Conservation (phyloP, 768 basidiomycete genomes). For the Rhodocollybia butyracea region DNA sequence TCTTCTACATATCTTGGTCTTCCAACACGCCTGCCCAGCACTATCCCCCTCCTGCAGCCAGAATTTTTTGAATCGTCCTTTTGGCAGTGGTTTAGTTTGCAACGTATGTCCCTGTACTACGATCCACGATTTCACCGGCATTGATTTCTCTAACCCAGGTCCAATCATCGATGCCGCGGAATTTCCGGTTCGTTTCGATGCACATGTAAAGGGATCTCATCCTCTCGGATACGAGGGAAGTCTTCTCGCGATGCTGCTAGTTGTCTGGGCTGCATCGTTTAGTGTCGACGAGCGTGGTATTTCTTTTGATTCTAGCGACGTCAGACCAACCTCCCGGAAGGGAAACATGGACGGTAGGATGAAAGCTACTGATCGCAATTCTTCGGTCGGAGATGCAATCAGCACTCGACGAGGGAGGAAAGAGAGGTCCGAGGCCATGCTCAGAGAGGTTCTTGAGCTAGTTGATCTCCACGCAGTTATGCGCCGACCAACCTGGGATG, state of each 20-base stretch:
- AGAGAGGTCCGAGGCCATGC: constrained; percentile 62
- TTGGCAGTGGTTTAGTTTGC: constrained; percentile 80
- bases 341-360: not conserved
- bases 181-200: constrained; percentile 69
- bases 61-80: constrained; percentile 86
- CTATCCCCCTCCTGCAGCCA: constrained; percentile 68
- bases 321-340: constrained; percentile 4
- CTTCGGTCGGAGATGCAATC: constrained; percentile 1
- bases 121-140: constrained; percentile 1
- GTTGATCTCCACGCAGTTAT: constrained; percentile 79
- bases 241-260: constrained; percentile 75
- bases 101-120: constrained; percentile 51
- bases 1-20: constrained; percentile 26
- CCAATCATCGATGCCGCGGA: constrained; percentile 83
- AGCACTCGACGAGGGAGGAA: constrained; percentile 36
- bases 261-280: constrained; percentile 88
- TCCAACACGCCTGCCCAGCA: constrained; percentile 41
- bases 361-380: not conserved
- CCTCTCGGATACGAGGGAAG: constrained; percentile 70
- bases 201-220: constrained; percentile 59
- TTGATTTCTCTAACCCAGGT: constrained; percentile 42
- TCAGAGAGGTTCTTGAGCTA: constrained; percentile 72
- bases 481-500: constrained; percentile 83
- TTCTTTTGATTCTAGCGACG: constrained; percentile 40
- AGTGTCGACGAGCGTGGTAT: constrained; percentile 80